Evolutionary conservation across 164 flowering plant genomes (phyloP), one percentile per base, ranked within the genome.

Genomic region (Kalanchoe fedtschenkoi): DNA sequence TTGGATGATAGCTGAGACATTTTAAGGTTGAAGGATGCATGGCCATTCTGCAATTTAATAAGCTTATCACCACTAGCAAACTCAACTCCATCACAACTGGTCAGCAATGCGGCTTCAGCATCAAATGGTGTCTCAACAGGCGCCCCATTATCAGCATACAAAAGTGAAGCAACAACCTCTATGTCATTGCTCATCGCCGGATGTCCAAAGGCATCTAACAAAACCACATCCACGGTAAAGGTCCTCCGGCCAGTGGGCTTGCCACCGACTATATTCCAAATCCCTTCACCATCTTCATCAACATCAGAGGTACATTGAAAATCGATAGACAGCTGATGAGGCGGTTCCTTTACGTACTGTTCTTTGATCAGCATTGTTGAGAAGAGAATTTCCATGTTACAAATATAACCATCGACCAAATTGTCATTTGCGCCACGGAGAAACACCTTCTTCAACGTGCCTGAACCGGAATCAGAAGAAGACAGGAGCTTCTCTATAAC

Each of bases 1-100:
- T 89, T 86, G 63, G 95, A 89, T 34, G 98, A 92, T 62, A 92
- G 93, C 96, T 92, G 88, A 59, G 97, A 83, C 68, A 91, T 85
- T 67, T 83, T 91, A 37, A 91, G 85, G 76, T 84, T 88, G 68
- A 91, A 88, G 55, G 96, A 82, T 34, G 97, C 96, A 65, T 81
- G 80, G 29, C 96, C 97, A 62, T 76, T 77, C 62, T 78, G 65
- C 42, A 87, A 60, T 78, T 81, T 85, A 66, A 81, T 74, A 24
- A 91, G 91, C 70, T 82, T 78, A 73, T 80, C 79, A 62, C 57
- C 71, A 66, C 89, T 81, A 66, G 86, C 75, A 70, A 73, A 83
- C 74, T 91, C 97, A 71, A 78, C 74, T 63, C 97, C 96, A 70
- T 86, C 93, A 71, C 69, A 78, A 70, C 74, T 84, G 70, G 82